Conservation (phyloP, 768 basidiomycete species). For the Pisolithus tinctorius region DNA sequence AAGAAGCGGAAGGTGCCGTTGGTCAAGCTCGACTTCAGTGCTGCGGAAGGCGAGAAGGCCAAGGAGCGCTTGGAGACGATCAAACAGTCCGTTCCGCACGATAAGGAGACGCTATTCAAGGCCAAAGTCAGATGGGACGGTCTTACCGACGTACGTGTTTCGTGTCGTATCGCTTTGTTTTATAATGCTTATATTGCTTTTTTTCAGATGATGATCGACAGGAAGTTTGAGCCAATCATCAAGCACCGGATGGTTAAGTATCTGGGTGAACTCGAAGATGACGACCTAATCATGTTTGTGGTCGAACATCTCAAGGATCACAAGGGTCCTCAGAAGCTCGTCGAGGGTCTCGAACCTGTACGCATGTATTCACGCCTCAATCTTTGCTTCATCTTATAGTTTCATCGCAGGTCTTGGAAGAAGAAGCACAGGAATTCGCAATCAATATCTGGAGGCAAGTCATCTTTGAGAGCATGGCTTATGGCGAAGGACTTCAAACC, state of each 20-base stretch:
- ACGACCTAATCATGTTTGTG: slow-evolving; percentile 91
- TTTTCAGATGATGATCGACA: slow-evolving; percentile 68
- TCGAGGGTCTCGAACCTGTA: slow-evolving; percentile 89
- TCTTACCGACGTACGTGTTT: slow-evolving; percentile 64
- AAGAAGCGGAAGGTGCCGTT: slow-evolving; percentile 80
- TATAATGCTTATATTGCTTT: slow-evolving; percentile 9
- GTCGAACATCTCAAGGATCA: slow-evolving; percentile 90
- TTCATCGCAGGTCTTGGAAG: slow-evolving; percentile 71
- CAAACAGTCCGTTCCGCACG: slow-evolving; percentile 62
- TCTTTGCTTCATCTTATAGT: slow-evolving; percentile 7
- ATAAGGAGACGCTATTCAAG: slow-evolving; percentile 76
- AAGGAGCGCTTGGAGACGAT: slow-evolving; percentile 78
- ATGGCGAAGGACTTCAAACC: slow-evolving; percentile 81
- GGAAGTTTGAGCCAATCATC: slow-evolving; percentile 80
- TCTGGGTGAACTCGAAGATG: slow-evolving; percentile 88
- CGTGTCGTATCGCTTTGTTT: neutral
- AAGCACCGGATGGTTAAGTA: slow-evolving; percentile 80
- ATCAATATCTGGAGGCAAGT: slow-evolving; percentile 84
- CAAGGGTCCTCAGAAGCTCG: slow-evolving; percentile 75
- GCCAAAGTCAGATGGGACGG: slow-evolving; percentile 90
- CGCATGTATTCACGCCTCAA: too few relatives aligned
- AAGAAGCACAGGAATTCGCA: slow-evolving; percentile 77
- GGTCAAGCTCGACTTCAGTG: slow-evolving; percentile 88
- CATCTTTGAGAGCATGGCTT: slow-evolving; percentile 93
- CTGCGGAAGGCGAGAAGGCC: slow-evolving; percentile 74